Evolutionary conservation across 805 yeast genomes (phyloP).

Genomic region (Spathaspora girioi): DNA sequence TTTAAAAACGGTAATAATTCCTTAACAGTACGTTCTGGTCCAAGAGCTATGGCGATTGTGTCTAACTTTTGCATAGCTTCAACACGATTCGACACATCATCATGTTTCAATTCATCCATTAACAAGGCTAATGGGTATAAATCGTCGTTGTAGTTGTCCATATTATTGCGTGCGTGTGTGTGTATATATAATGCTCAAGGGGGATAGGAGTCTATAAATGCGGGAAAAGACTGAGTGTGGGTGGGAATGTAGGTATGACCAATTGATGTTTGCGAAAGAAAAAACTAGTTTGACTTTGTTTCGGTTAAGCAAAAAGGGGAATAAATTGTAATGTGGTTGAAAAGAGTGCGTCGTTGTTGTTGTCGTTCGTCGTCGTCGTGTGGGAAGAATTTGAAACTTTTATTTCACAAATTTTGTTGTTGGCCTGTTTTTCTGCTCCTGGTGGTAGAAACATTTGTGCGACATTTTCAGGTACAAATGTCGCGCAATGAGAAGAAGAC

Average conservation of each 20-base stretch:
- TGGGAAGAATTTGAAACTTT: neutral
- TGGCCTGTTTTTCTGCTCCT: neutral
- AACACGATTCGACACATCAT: conserved; percentile 89
- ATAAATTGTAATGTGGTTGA: neutral
- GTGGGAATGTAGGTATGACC: no score
- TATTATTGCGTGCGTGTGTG: conserved; percentile 5
- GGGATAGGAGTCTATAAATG: neutral
- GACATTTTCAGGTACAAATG: neutral
- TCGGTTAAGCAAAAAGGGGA: neutral
- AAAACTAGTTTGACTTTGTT: neutral
- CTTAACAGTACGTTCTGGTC: conserved; percentile 85
- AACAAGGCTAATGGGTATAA: conserved; percentile 91
- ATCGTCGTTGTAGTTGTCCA: conserved; percentile 49
- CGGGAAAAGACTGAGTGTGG: neutral
- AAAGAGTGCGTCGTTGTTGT: neutral
- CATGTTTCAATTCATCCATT: conserved; percentile 96
- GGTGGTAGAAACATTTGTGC: neutral
- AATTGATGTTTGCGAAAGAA: no score
- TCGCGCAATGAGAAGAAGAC: neutral
- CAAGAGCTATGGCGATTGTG: conserved; percentile 91
- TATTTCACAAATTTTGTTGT: neutral
- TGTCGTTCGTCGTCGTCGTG: neutral
- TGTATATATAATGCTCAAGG: neutral
- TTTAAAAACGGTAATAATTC: conserved; percentile 89
- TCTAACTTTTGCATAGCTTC: conserved; percentile 92